Percentiles rank a stretch among this genome's conserved stretches.
Conservation (phyloP, 1,284 basidiomycete genomes). For the Pseudozyma sp. region DNA sequence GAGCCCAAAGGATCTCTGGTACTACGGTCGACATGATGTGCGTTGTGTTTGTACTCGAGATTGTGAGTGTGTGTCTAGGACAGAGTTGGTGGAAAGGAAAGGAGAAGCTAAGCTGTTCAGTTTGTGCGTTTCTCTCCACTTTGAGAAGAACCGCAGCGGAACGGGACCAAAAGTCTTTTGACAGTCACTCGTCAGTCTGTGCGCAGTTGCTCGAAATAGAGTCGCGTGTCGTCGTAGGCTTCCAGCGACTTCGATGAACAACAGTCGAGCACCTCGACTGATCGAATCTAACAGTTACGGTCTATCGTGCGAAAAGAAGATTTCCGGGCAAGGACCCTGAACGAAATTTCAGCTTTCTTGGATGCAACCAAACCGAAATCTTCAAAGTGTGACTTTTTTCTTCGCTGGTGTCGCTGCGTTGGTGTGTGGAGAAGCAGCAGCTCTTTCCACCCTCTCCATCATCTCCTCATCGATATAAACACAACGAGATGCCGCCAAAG, state of each 20-base stretch:
- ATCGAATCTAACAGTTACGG: too few relatives aligned
- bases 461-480: background rate
- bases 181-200: slow-evolving; percentile 7
- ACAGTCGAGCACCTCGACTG: background rate
- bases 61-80: background rate
- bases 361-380: background rate
- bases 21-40: slow-evolving; percentile 45
- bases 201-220: background rate
- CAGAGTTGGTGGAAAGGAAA: background rate
- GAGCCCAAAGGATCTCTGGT: slow-evolving; percentile 68
- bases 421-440: background rate
- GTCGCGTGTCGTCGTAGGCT: background rate
- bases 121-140: slow-evolving; percentile 17
- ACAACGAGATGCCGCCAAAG: slow-evolving; percentile 28
- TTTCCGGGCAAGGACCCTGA: slow-evolving; percentile 10
- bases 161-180: background rate
- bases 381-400: background rate
- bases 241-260: slow-evolving; percentile 45
- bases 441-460: background rate
- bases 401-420: background rate
- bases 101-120: background rate
- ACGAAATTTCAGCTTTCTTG: slow-evolving; percentile 7
- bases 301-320: slow-evolving; percentile 44
- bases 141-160: slow-evolving; percentile 15
- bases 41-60: background rate